Conservation (phyloP, 1,284 basidiomycete species). For the Coniferiporia weirii region DNA sequence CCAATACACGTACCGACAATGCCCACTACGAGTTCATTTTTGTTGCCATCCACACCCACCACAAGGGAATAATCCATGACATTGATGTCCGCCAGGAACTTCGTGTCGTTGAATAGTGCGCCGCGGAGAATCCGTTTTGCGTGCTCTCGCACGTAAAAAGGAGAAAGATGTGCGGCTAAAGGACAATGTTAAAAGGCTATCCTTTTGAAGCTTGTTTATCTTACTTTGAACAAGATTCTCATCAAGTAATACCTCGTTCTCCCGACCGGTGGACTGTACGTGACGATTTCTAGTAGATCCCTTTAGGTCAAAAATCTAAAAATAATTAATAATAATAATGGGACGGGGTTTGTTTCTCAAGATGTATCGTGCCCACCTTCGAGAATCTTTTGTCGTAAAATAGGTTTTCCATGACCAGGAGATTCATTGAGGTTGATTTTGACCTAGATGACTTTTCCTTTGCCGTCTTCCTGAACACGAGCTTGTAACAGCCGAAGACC, state of each 20-base stretch:
- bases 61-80: conserved; percentile 99
- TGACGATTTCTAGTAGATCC: conserved; percentile 89
- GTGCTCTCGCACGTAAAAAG: conserved; percentile 94
- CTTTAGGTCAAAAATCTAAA: conserved; percentile 90
- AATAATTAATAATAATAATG: no score
- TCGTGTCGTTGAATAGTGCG: conserved; percentile 90
- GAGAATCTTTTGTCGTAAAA: conserved; percentile 89
- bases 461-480: conserved; percentile 84
- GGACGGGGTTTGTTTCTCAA: background rate
- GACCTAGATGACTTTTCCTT: conserved; percentile 61
- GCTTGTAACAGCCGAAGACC: conserved; percentile 96
- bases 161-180: conserved; percentile 63
- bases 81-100: conserved; percentile 91
- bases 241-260: conserved; percentile 91
- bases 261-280: conserved; percentile 84
- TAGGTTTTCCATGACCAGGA: conserved; percentile 97
- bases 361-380: conserved; percentile 46
- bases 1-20: conserved; percentile 73
- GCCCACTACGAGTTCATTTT: conserved; percentile 87
- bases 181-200: background rate
- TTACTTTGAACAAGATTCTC: conserved; percentile 86
- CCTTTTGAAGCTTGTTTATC: conserved; percentile 21
- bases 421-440: conserved; percentile 88
- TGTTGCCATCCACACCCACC: conserved; percentile 83
- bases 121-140: conserved; percentile 89